These are phyloP conservation scores for Beta corolliflora DNA, from an alignment of 179 eudicot genomes.

Conservation along the genomic window DNA sequence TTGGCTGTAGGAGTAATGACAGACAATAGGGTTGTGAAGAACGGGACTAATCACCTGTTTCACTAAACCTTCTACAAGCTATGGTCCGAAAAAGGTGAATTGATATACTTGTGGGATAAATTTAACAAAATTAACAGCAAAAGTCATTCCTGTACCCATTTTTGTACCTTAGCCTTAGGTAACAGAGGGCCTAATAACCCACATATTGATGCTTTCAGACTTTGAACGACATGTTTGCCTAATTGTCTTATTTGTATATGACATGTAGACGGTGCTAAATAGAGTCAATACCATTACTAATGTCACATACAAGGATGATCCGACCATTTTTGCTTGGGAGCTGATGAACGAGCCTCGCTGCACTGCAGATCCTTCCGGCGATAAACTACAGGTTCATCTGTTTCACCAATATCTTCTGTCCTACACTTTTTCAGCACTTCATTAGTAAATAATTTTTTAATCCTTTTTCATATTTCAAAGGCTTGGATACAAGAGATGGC, in stretches of 20 bases:
- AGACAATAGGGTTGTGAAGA: neutral
- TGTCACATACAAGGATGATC: slow-evolving; percentile 82
- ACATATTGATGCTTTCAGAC: neutral
- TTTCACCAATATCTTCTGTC: neutral
- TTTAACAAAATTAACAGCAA: too few relatives aligned
- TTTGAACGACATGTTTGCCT: neutral
- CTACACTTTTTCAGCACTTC: neutral
- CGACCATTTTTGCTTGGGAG: slow-evolving; percentile 91
- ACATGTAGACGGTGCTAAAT: slow-evolving; percentile 70
- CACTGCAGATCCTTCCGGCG: slow-evolving; percentile 74
- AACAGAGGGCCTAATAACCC: neutral
- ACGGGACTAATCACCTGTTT: neutral
- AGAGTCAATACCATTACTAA: slow-evolving; percentile 85
- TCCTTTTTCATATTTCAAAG: slow-evolving; percentile 40
- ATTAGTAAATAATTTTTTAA: neutral
- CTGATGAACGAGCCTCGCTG: slow-evolving; percentile 94
- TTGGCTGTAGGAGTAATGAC: neutral
- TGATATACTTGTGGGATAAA: neutral
- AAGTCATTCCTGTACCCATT: too few relatives aligned
- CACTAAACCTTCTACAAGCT: neutral
- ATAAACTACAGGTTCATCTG: slow-evolving; percentile 66
- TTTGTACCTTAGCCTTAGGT: neutral
- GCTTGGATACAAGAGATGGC: slow-evolving; percentile 97
- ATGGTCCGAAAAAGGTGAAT: neutral
- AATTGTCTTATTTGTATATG: neutral